Base-by-base conservation (phyloP, 345 rosid species). In the Kandelia obovata region DNA sequence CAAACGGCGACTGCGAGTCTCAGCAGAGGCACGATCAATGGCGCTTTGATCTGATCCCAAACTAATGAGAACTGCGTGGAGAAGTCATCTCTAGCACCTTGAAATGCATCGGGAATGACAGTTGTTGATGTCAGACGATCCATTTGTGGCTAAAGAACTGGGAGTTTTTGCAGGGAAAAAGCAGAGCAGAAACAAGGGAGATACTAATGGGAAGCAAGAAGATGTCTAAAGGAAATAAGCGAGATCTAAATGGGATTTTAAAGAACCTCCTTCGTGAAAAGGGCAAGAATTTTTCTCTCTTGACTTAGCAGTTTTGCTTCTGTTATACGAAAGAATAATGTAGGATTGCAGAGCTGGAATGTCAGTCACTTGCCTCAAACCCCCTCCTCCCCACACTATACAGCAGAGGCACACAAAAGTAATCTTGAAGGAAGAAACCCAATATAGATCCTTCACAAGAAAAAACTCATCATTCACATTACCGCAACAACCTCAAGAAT, bases 21-120 rank as follows among this genome's bases (percentile, higher is more conserved):
- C 34, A 95, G 83, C 31, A 86, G 58, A 15, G 99, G 99, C 1
- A 90, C 96, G 53, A 92, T 84, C 86, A 95, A 71, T 56, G 97
- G 99, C 2, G 87, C 93, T 81, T 77, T 87, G 75, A 95, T 81
- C 81, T 88, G 96, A 27, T 76, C 81, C 85, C 92, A 83, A 10
- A 92, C 31, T 25, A 72, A 7, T 3, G 65, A 52, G 26, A 72
- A 59, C 15, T 72, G 75, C 65, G 47, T 52, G 1, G 71, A 20
- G 7, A 62, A 21, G 62, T 87, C 98, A 56, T 82, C 90, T 71
- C 80, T 77, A 17, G 83, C 79, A 5, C 84, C 84, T 66, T 74
- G 72, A 61, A 85, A 81, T 21, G 90, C 56, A 15, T 82, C 87
- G 0, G 92, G 89, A 25, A 86, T 77, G 1, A 74, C 13, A 34